Evolutionary conservation across 164 flowering plant species (phyloP).

Genomic region (Vitis amurensis): DNA sequence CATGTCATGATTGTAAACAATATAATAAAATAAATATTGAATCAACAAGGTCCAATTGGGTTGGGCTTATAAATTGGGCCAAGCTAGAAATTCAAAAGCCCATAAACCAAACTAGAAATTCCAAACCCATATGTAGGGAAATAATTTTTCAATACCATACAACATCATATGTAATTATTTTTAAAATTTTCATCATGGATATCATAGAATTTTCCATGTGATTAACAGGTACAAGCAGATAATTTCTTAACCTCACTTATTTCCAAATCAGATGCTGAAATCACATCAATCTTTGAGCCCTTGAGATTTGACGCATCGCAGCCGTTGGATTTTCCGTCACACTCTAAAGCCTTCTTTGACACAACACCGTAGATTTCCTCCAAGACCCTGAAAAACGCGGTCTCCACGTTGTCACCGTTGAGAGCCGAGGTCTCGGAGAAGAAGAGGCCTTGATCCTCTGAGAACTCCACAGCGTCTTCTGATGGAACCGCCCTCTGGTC

Average conservation of each 20-base stretch:
- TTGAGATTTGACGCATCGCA: conserved; percentile 17
- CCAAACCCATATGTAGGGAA: too few relatives aligned
- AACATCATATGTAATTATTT: too few relatives aligned
- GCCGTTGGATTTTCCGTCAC: conserved; percentile 17
- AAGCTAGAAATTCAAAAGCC: too few relatives aligned
- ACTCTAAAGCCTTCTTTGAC: conserved; percentile 43
- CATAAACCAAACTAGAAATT: too few relatives aligned
- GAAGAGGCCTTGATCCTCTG: conserved; percentile 54
- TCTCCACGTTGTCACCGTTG: conserved; percentile 61
- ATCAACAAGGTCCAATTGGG: too few relatives aligned
- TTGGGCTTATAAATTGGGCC: too few relatives aligned
- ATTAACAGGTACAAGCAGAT: conserved; percentile 55
- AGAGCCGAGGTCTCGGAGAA: conserved; percentile 73
- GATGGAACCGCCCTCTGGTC: conserved; percentile 47
- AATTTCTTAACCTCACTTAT: conserved; percentile 61
- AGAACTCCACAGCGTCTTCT: conserved; percentile 64
- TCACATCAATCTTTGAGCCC: conserved; percentile 55
- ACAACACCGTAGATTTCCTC: conserved; percentile 47
- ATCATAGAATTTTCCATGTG: not conserved
- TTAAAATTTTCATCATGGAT: too few relatives aligned
- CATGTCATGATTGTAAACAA: too few relatives aligned
- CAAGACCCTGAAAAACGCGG: conserved; percentile 48
- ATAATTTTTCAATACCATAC: too few relatives aligned
- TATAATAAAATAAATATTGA: too few relatives aligned
- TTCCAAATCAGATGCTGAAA: conserved; percentile 49